Evolutionary conservation across 306 rosid species (phyloP).

Genomic region (Citrullus amarus): DNA sequence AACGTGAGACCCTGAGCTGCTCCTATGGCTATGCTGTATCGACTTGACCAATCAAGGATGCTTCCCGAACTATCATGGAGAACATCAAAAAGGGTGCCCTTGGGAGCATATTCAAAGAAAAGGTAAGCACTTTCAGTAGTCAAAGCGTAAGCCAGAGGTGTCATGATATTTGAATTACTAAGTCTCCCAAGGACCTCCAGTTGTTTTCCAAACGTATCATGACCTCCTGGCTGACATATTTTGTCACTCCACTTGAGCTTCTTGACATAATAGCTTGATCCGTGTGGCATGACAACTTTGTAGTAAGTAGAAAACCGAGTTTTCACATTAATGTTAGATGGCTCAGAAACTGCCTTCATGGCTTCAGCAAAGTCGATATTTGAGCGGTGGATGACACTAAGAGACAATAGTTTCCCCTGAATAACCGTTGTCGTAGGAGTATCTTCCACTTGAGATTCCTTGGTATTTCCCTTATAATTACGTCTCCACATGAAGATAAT

Average conservation of each 20-base stretch:
- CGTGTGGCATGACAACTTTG: constrained; percentile 61
- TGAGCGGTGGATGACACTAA: constrained; percentile 58
- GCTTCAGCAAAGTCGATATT: constrained; percentile 63
- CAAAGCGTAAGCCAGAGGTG: constrained; percentile 65
- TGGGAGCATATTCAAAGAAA: constrained; percentile 53
- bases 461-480: constrained; percentile 31
- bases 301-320: constrained; percentile 80
- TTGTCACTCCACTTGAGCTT: constrained; percentile 76
- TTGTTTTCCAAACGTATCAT: constrained; percentile 40
- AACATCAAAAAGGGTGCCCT: constrained; percentile 59
- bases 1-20: constrained; percentile 85
- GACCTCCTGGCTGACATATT: constrained; percentile 48
- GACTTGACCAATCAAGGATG: constrained; percentile 72
- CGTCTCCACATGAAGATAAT: constrained; percentile 30
- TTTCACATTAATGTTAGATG: constrained; percentile 47
- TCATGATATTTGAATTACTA: constrained; percentile 87
- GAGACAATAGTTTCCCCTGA: constrained; percentile 41
- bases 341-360: constrained; percentile 49
- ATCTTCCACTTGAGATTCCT: constrained; percentile 27
- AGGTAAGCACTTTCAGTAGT: constrained; percentile 54
- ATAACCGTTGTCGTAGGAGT: constrained; percentile 30
- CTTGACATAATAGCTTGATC: constrained; percentile 65
- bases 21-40: constrained; percentile 84
- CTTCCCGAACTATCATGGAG: constrained; percentile 46
- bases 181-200: constrained; percentile 55